Conservation (phyloP, 192 early-diverging fungal genomes). For the Ambispora gerdemannii region DNA sequence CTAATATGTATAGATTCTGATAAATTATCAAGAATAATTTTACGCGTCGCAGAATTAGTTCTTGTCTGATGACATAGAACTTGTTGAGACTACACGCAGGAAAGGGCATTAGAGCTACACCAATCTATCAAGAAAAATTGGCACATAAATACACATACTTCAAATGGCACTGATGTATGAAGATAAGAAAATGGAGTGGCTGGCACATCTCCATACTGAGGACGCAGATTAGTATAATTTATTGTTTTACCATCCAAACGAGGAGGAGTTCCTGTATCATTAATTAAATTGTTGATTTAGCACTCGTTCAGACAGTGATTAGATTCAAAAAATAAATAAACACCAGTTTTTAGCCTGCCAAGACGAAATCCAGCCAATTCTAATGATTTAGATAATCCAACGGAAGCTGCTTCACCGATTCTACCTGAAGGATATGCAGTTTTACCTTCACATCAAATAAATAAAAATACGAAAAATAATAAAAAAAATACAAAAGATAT, state of each 20-base stretch:
- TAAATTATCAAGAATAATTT: conserved; percentile 68
- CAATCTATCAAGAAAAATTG: background rate
- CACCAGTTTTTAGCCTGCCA: conserved; percentile 75
- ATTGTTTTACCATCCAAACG: conserved; percentile 73
- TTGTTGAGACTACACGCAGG: conserved; percentile 48
- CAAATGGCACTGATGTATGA: conserved; percentile 65
- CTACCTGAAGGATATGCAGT: conserved; percentile 69
- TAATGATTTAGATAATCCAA: conserved; percentile 72
- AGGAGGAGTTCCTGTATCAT: conserved; percentile 65
- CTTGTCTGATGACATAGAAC: conserved; percentile 73
- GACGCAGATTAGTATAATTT: conserved; percentile 61
- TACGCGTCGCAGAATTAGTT: conserved; percentile 64
- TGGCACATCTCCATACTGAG: conserved; percentile 69
- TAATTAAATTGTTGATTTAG: background rate
- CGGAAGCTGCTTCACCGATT: conserved; percentile 68
- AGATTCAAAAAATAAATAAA: background rate
- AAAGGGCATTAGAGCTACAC: background rate
- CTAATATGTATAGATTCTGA: conserved; percentile 78
- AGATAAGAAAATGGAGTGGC: conserved; percentile 74
- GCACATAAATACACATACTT: conserved; percentile 28
- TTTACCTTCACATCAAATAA: no score
- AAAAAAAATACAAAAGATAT: no score
- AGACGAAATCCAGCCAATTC: conserved; percentile 71
- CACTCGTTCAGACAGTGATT: background rate
- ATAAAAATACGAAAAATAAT: no score